Evolutionary conservation across 2,329 filamentous ascomycete species (phyloP).

Genomic region (Ophiostoma australiae): DNA sequence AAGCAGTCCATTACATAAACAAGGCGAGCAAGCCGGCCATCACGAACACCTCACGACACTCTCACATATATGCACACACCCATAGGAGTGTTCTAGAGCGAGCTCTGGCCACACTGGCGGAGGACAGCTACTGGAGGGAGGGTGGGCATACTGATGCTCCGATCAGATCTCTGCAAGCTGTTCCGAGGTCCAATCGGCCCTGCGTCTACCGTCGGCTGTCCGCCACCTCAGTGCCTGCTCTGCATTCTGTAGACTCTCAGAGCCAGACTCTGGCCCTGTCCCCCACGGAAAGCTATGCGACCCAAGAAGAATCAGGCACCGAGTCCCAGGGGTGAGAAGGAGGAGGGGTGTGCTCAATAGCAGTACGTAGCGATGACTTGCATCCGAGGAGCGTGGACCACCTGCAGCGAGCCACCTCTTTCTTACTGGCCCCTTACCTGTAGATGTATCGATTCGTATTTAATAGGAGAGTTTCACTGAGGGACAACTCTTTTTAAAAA

Average conservation of each 20-base stretch:
- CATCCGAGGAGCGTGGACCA: neutral
- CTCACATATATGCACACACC: neutral
- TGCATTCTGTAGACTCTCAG: neutral
- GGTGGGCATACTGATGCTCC: neutral
- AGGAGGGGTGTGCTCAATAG: conserved; percentile 5
- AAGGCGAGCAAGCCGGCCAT: neutral
- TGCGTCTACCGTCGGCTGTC: neutral
- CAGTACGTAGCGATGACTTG: neutral
- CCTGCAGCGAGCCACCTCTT: neutral
- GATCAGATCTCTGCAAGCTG: neutral
- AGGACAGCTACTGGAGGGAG: neutral
- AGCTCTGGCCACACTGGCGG: neutral
- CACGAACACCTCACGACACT: neutral
- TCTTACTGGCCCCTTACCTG: neutral
- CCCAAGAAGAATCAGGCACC: neutral
- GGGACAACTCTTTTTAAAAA: too few species aligned
- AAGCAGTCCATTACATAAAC: neutral
- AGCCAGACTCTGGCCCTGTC: neutral
- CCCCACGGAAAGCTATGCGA: conserved; percentile 1
- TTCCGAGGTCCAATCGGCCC: neutral
- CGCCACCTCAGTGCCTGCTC: neutral
- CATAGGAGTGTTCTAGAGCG: neutral
- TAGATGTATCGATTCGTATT: neutral
- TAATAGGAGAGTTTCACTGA: neutral
- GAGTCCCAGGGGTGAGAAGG: neutral